Evolutionary conservation across 176 grass and related monocot genomes (phyloP), one percentile per base, ranked within the genome.

Genomic region (Pharus latifolius): DNA sequence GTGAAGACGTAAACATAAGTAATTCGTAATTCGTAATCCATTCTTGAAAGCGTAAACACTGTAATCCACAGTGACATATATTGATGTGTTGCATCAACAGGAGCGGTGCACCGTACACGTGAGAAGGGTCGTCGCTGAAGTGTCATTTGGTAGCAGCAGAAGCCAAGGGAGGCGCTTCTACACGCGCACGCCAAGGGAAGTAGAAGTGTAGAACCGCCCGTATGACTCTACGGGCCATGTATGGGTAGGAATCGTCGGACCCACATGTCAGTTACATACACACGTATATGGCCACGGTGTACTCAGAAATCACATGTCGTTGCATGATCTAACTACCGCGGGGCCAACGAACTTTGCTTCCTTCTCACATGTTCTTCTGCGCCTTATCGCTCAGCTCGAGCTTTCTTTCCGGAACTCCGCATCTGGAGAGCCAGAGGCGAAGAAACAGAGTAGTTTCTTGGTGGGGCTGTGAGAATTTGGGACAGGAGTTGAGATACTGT

Each of bases 281-380:
- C 23, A 32, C 41, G 33, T 24, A 20, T 1, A 7, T 10, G 0
- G 16, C 0, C 52, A 41, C 27, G 12, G 15, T 28, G 15, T 35
- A 29, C 12, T 23, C 5, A 11, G 51, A 60, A 67, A 67, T 52
- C 33, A 52, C 68, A 52, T 37, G 69, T 61, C 52, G 76, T 85
- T 74, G 76, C 76, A 31, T n/a, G n/a, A n/a, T 80, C 82, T 58
- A 85, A 75, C 77, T 3, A 80, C 77, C 70, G 77, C 42, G 30
- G 17, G 42, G 49, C 49, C 83, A 80, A 80, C 63, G 47, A 70
- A 48, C 83, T 69, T 75, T 63, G 28, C 70, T 48, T 80, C 49
- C 76, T 85, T 48, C 37, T 76, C 70, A 76, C 83, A 80, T 74
- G 19, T 53, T 75, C 76, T 42, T 1, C 34, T 41, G 56, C 14